A percentile compares a stretch with the other conserved stretches of the same genome.
Conservation (phyloP, 441 rosid species). For the Pelargonium myrrhifolium region DNA sequence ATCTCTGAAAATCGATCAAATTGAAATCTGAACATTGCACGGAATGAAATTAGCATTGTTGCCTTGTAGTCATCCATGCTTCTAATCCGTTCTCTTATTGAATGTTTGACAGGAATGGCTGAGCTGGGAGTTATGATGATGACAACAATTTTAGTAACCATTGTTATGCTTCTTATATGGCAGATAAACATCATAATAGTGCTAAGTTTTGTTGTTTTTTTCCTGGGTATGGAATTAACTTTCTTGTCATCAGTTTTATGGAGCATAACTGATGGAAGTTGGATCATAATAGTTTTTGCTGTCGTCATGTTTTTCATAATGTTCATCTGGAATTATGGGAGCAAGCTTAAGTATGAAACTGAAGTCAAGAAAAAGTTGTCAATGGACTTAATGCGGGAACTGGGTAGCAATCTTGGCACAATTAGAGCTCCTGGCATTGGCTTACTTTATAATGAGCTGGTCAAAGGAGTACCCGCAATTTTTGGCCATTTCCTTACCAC, state of each 20-base stretch:
- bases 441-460: slow-evolving; percentile 86
- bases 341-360: slow-evolving; percentile 88
- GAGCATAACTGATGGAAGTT: slow-evolving; percentile 80
- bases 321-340: slow-evolving; percentile 94
- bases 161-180: slow-evolving; percentile 98
- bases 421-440: slow-evolving; percentile 97
- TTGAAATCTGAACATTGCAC: neutral
- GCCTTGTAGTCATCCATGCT: neutral
- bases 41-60: neutral
- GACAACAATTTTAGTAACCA: slow-evolving; percentile 74
- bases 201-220: slow-evolving; percentile 48
- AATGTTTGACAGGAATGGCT: slow-evolving; percentile 64
- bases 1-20: too few species aligned
- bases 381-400: slow-evolving; percentile 79
- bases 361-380: slow-evolving; percentile 86
- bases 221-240: slow-evolving; percentile 67
- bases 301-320: slow-evolving; percentile 71
- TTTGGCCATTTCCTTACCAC: slow-evolving; percentile 92
- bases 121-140: slow-evolving; percentile 98
- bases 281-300: slow-evolving; percentile 85
- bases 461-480: slow-evolving; percentile 84
- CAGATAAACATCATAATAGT: slow-evolving; percentile 77
- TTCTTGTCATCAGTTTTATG: slow-evolving; percentile 82
- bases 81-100: slow-evolving; percentile 4
- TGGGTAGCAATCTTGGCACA: slow-evolving; percentile 88